These are phyloP conservation scores for Cornus kousa DNA, from an alignment of 148 eudicot species.

Conservation along the genomic window DNA sequence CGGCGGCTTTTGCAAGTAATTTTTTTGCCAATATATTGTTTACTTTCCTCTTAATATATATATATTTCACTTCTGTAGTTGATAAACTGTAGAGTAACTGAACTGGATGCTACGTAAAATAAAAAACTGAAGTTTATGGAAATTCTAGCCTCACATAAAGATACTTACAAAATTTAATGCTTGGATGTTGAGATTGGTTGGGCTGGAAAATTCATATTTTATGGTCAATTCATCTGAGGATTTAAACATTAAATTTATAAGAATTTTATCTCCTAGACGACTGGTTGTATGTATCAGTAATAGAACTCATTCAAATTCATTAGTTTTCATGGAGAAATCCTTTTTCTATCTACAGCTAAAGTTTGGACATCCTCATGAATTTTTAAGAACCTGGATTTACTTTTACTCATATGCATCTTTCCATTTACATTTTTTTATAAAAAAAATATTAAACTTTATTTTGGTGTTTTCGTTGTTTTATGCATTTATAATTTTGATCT, in stretches of 20 bases:
- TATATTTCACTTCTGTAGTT: not conserved
- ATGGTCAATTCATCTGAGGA: not conserved
- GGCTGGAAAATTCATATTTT: not conserved
- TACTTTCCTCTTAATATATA: not conserved
- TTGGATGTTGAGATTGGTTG: not conserved
- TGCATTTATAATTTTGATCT: too few relatives aligned
- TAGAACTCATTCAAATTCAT: not conserved
- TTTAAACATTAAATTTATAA: not conserved
- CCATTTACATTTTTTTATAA: not conserved
- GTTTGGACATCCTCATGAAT: not conserved
- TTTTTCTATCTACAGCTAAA: not conserved
- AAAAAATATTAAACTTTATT: too few relatives aligned
- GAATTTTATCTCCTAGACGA: not conserved
- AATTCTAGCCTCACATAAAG: not conserved
- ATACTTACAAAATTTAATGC: not conserved
- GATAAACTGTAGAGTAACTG: not conserved
- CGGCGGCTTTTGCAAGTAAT: conserved; percentile 83
- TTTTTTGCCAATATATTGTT: conserved; percentile 5
- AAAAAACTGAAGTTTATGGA: not conserved
- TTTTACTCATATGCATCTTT: not conserved
- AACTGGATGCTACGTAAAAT: not conserved
- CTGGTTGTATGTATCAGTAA: not conserved
- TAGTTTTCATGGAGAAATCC: not conserved
- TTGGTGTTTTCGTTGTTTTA: too few relatives aligned
- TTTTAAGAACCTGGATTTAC: not conserved